A percentile compares a stretch with the other conserved stretches of the same genome.
These are phyloP conservation scores for Xylaria sp. DNA, from an alignment of 2,329 filamentous ascomycete species.

Conservation along the genomic window DNA sequence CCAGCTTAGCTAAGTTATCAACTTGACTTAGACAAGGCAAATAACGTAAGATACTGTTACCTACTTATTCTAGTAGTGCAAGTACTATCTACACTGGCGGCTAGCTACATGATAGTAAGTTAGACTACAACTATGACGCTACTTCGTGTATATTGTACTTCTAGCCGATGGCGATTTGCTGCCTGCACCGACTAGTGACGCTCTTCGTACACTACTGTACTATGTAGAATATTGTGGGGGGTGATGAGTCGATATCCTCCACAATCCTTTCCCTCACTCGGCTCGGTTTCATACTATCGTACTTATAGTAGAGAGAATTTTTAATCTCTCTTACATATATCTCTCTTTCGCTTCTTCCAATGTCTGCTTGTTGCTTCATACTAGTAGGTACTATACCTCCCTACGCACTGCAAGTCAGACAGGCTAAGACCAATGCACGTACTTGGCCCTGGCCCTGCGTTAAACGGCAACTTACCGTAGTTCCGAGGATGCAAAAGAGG, in stretches of 20 bases:
- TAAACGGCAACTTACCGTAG: conserved; percentile 23
- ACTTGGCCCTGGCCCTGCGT: conserved; percentile 18
- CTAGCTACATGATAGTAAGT: background rate
- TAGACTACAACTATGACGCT: background rate
- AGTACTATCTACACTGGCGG: background rate
- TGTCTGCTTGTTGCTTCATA: background rate
- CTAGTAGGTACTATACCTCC: background rate
- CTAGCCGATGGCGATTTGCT: background rate
- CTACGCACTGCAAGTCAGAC: conserved; percentile 27
- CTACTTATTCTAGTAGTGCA: background rate
- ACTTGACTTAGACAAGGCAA: background rate
- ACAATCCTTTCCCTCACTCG: background rate
- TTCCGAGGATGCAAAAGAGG: conserved; percentile 16
- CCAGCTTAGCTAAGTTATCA: conserved; percentile 35
- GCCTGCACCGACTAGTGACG: background rate
- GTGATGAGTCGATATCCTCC: background rate
- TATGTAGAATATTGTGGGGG: background rate
- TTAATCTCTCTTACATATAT: no score
- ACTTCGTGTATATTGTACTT: background rate
- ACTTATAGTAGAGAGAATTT: background rate
- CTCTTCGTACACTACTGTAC: no score
- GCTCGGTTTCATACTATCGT: background rate
- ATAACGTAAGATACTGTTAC: background rate
- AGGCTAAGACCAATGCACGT: conserved; percentile 23
- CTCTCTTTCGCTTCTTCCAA: background rate